These are phyloP conservation scores for Cercospora sp. DNA, from an alignment of 2,329 filamentous ascomycete species.

Conservation along the genomic window DNA sequence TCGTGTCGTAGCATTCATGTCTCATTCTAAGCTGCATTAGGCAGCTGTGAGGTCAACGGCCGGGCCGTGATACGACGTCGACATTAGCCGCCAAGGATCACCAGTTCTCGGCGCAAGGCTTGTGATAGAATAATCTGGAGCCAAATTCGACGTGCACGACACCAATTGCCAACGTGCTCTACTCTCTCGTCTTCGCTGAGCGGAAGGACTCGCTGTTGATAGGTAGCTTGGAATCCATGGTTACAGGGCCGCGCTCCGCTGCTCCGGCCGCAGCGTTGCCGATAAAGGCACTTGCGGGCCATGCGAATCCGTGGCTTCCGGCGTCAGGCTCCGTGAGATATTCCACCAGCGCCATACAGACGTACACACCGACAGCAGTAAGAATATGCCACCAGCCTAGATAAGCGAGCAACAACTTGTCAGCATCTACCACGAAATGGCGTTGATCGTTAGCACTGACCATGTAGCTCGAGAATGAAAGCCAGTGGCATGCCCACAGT, in stretches of 20 bases:
- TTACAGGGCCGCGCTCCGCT: not conserved
- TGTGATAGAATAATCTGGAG: not conserved
- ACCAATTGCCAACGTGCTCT: not conserved
- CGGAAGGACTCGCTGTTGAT: slow-evolving; percentile 3
- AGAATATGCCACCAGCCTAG: slow-evolving; percentile 3
- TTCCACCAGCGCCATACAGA: slow-evolving; percentile 1
- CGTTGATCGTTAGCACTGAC: not conserved
- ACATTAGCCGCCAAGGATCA: not conserved
- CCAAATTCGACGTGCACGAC: not conserved
- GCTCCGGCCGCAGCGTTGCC: not conserved
- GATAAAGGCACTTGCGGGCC: not conserved
- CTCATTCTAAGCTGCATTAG: not conserved
- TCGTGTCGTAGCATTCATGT: not conserved
- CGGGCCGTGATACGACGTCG: not conserved
- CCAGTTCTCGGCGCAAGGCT: not conserved
- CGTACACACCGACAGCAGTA: not conserved
- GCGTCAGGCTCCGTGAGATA: not conserved
- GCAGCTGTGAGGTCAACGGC: not conserved
- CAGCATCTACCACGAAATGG: not conserved
- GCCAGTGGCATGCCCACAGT: not conserved
- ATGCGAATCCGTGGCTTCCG: not conserved
- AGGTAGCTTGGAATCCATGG: not conserved
- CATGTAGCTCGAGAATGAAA: not conserved
- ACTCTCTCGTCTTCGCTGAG: not conserved
- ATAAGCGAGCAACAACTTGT: not conserved